phyloP scores from a whole-genome alignment of 2,329 filamentous ascomycete genomes.

The Monosporascus sp. region DNA sequence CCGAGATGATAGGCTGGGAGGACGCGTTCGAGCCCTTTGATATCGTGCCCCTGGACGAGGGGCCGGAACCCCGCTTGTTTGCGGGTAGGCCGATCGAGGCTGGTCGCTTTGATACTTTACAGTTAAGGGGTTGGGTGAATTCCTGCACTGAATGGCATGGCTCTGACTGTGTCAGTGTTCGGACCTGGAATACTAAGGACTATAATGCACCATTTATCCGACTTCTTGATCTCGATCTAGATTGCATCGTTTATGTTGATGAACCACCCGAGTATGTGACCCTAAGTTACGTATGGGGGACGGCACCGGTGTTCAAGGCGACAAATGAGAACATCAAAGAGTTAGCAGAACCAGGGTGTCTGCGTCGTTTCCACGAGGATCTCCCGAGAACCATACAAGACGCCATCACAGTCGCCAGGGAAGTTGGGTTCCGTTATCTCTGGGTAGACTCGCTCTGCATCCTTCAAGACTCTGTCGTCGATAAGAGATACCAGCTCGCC shows the following conservation, averaged over 20 bases:
- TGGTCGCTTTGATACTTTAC: neutral
- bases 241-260: neutral
- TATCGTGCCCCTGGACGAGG: neutral
- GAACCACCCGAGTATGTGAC: neutral
- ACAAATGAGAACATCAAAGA: neutral
- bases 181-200: too few relatives aligned
- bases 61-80: neutral
- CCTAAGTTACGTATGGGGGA: constrained; percentile 8
- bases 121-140: neutral
- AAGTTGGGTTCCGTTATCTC: constrained; percentile 13
- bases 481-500: constrained; percentile 12
- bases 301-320: constrained; percentile 1
- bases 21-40: constrained; percentile 3
- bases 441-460: constrained; percentile 24
- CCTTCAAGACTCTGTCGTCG: constrained; percentile 15
- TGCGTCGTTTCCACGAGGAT: neutral
- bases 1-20: constrained; percentile 3
- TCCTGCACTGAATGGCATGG: constrained; percentile 1
- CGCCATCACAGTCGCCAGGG: constrained; percentile 10
- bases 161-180: neutral
- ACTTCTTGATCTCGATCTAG: neutral
- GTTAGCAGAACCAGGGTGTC: neutral
- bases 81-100: neutral
- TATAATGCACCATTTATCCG: neutral
- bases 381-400: constrained; percentile 14